A percentile compares a stretch with the other conserved stretches of the same genome.
These are phyloP conservation scores for Aureobasidium sp. DNA, from an alignment of 2,329 filamentous ascomycete species.

Conservation along the genomic window DNA sequence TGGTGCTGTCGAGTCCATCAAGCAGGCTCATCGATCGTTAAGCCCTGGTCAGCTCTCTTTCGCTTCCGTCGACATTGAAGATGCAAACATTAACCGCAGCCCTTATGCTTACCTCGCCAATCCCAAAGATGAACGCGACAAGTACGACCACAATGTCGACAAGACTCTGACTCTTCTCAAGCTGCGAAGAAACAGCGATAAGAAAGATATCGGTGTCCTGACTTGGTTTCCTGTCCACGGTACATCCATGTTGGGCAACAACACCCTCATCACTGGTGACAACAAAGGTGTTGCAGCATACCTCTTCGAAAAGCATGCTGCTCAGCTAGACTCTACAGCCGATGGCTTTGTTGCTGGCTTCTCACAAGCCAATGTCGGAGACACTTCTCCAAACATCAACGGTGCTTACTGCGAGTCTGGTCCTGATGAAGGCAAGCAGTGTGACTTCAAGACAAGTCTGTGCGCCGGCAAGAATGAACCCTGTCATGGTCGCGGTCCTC, in stretches of 20 bases:
- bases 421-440: constrained; percentile 53
- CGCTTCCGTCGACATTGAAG: constrained; percentile 60
- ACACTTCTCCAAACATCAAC: constrained; percentile 80
- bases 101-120: constrained; percentile 84
- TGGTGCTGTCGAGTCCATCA: constrained; percentile 73
- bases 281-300: constrained; percentile 92
- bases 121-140: constrained; percentile 63
- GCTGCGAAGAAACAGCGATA: constrained; percentile 61
- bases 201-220: constrained; percentile 70
- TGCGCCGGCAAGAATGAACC: constrained; percentile 65
- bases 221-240: constrained; percentile 93
- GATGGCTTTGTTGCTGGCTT: constrained; percentile 78
- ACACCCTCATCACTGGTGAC: constrained; percentile 85
- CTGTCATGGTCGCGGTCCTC: constrained; percentile 68
- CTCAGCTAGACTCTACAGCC: constrained; percentile 14
- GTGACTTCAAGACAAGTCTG: constrained; percentile 74
- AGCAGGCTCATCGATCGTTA: constrained; percentile 68
- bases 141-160: constrained; percentile 61
- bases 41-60: constrained; percentile 63
- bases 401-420: constrained; percentile 89
- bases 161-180: constrained; percentile 74
- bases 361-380: constrained; percentile 83
- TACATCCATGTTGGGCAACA: constrained; percentile 85
- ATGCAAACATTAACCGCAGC: constrained; percentile 84
- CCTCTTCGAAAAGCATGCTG: constrained; percentile 63